Evolutionary conservation across 768 basidiomycete genomes (phyloP).

Genomic region (Boletus fagicola): DNA sequence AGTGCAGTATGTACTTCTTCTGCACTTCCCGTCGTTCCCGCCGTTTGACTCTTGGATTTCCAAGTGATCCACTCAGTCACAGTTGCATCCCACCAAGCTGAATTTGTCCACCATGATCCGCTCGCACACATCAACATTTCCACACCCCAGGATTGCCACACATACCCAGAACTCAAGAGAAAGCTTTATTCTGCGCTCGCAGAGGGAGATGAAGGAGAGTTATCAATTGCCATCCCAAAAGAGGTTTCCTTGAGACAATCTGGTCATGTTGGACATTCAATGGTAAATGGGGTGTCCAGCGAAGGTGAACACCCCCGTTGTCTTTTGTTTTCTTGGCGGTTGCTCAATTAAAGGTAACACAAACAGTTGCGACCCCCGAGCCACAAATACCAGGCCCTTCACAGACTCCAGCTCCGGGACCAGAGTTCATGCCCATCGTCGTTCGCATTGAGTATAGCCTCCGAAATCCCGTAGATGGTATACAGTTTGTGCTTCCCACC

Average conservation of each 20-base stretch:
- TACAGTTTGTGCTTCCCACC: constrained; percentile 79
- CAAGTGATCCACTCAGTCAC: constrained; percentile 72
- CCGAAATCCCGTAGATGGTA: constrained; percentile 77
- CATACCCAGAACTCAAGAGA: constrained; percentile 91
- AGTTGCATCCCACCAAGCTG: constrained; percentile 67
- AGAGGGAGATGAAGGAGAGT: constrained; percentile 91
- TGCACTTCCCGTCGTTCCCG: constrained; percentile 13
- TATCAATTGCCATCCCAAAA: constrained; percentile 83
- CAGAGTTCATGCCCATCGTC: constrained; percentile 73
- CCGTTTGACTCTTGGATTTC: constrained; percentile 24
- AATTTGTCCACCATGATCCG: constrained; percentile 78
- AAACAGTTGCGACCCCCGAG: constrained; percentile 73
- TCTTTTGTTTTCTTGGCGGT: not conserved
- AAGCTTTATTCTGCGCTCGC: constrained; percentile 86
- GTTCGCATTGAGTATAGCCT: constrained; percentile 80
- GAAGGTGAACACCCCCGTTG: constrained; percentile 47
- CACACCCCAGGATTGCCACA: constrained; percentile 75
- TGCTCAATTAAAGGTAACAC: constrained; percentile 6
- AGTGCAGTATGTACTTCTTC: constrained; percentile 63
- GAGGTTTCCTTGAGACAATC: constrained; percentile 67
- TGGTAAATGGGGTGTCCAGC: constrained; percentile 44
- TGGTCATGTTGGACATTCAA: constrained; percentile 39
- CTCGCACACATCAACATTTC: constrained; percentile 63
- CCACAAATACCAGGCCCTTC: constrained; percentile 63
- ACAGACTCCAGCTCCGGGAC: constrained; percentile 38